Percentiles rank a stretch among this genome's conserved stretches.
These are phyloP conservation scores for Nitzschia palea DNA, from an alignment of 108 stramenopile genomes.

Conservation along the genomic window DNA sequence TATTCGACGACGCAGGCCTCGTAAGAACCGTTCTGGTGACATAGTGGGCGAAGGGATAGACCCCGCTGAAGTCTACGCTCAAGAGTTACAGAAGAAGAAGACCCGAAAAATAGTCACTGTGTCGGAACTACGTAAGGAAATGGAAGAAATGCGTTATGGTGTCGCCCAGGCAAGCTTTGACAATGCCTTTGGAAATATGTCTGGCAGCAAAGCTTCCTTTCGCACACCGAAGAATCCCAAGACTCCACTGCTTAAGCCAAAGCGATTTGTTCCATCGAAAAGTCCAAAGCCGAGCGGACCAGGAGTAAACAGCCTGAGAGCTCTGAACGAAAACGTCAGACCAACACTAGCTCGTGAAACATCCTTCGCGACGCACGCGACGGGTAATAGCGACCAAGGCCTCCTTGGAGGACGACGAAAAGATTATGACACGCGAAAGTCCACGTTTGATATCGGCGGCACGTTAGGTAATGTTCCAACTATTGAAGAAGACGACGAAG, in stretches of 20 bases:
- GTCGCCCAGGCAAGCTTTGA: not conserved
- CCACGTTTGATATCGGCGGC: constrained; percentile 4
- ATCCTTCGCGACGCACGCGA: constrained; percentile 7
- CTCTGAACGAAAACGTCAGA: not conserved
- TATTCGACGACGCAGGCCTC: not conserved
- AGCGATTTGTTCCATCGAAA: not conserved
- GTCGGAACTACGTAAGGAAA: constrained; percentile 28
- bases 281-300: constrained; percentile 12
- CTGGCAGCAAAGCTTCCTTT: not conserved
- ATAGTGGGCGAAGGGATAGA: constrained; percentile 21
- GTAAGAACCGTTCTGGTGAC: constrained; percentile 21
- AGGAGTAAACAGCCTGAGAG: constrained; percentile 3
- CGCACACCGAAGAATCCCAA: not conserved
- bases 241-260: not conserved
- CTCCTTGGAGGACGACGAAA: constrained; percentile 5
- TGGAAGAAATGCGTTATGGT: constrained; percentile 23
- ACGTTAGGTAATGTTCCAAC: constrained; percentile 11
- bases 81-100: constrained; percentile 36
- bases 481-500: constrained; percentile 30
- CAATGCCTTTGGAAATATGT: not conserved
- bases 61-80: constrained; percentile 29
- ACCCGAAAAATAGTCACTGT: constrained; percentile 22
- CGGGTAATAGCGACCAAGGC: constrained; percentile 8
- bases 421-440: not conserved
- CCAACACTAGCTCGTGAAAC: not conserved